Percentiles rank a stretch among this genome's conserved stretches.
These are phyloP conservation scores for Sporothrix globosa DNA, from an alignment of 2,329 filamentous ascomycete genomes.

Conservation along the genomic window DNA sequence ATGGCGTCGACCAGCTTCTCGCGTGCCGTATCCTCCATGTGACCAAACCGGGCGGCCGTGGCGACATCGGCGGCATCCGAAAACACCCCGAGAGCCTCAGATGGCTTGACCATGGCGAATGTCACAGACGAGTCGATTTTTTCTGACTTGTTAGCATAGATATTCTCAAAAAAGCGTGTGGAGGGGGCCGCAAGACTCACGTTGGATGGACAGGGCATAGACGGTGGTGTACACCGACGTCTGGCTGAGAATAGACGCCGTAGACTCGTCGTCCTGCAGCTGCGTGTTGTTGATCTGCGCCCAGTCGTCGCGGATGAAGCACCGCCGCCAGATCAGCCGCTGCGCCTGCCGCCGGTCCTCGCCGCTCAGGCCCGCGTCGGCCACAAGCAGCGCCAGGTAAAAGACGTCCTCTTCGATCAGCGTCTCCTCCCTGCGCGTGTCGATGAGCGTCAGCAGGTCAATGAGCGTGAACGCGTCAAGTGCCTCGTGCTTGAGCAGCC, in stretches of 20 bases:
- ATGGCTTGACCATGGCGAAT: slow-evolving; percentile 54
- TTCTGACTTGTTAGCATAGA: slow-evolving; percentile 40
- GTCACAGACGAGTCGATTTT: slow-evolving; percentile 39
- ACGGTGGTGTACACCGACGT: slow-evolving; percentile 73
- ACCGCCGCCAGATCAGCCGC: slow-evolving; percentile 80
- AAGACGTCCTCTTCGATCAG: slow-evolving; percentile 71
- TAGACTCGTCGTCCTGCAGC: slow-evolving; percentile 70
- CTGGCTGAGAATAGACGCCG: slow-evolving; percentile 62
- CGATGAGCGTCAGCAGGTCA: slow-evolving; percentile 78
- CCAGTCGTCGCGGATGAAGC: slow-evolving; percentile 86
- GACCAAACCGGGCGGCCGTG: slow-evolving; percentile 51
- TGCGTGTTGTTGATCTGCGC: slow-evolving; percentile 74
- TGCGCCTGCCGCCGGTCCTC: slow-evolving; percentile 63
- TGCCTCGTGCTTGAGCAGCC: slow-evolving; percentile 71
- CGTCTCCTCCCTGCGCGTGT: slow-evolving; percentile 47
- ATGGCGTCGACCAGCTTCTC: slow-evolving; percentile 72
- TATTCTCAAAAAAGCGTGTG: slow-evolving; percentile 9
- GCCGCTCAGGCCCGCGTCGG: slow-evolving; percentile 57
- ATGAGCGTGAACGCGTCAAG: slow-evolving; percentile 68
- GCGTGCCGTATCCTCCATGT: slow-evolving; percentile 65
- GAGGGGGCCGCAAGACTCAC: slow-evolving; percentile 52
- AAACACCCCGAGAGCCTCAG: slow-evolving; percentile 62
- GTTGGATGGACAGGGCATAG: slow-evolving; percentile 63
- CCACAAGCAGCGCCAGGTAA: slow-evolving; percentile 69
- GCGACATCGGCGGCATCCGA: slow-evolving; percentile 61